Evolutionary conservation across 148 eudicot species (phyloP).

Genomic region (Heliamphora exappendiculata): DNA sequence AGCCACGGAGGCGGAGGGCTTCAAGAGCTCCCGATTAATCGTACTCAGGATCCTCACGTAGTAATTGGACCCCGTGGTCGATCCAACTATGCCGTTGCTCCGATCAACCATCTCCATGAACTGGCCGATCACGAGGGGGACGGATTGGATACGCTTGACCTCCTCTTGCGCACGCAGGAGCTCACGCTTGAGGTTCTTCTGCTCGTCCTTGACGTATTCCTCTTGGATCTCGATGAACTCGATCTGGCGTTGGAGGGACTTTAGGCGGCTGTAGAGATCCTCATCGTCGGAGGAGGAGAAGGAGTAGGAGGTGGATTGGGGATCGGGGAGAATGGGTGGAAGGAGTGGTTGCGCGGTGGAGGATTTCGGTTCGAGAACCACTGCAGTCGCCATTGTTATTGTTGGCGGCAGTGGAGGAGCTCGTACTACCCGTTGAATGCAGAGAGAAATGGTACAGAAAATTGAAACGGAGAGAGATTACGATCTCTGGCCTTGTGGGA

Average conservation of each 20-base stretch:
- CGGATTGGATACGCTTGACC: slow-evolving; percentile 81
- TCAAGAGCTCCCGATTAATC: slow-evolving; percentile 65
- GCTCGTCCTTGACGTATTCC: slow-evolving; percentile 86
- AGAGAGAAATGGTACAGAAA: neutral
- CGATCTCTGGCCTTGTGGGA: no score
- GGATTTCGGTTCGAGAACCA: slow-evolving; percentile 58
- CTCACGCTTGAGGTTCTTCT: slow-evolving; percentile 75
- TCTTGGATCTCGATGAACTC: slow-evolving; percentile 84
- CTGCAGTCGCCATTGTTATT: slow-evolving; percentile 35
- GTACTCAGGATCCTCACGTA: slow-evolving; percentile 79
- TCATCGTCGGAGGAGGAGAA: slow-evolving; percentile 36
- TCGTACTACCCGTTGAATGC: neutral
- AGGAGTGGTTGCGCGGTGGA: slow-evolving; percentile 13
- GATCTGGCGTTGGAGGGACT: slow-evolving; percentile 54
- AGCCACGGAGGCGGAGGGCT: slow-evolving; percentile 76
- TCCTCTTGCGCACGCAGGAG: slow-evolving; percentile 76
- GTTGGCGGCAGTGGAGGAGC: neutral
- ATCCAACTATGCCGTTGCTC: slow-evolving; percentile 81
- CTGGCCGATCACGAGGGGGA: slow-evolving; percentile 82
- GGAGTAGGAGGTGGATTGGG: slow-evolving; percentile 12
- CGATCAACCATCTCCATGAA: slow-evolving; percentile 92
- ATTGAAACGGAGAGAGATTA: neutral
- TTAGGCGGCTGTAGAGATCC: slow-evolving; percentile 62
- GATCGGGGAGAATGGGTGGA: slow-evolving; percentile 9
- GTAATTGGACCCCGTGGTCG: slow-evolving; percentile 83